phyloP scores from a whole-genome alignment of 225 moss, liverwort and hornwort species.

The Polytrichum commune region DNA sequence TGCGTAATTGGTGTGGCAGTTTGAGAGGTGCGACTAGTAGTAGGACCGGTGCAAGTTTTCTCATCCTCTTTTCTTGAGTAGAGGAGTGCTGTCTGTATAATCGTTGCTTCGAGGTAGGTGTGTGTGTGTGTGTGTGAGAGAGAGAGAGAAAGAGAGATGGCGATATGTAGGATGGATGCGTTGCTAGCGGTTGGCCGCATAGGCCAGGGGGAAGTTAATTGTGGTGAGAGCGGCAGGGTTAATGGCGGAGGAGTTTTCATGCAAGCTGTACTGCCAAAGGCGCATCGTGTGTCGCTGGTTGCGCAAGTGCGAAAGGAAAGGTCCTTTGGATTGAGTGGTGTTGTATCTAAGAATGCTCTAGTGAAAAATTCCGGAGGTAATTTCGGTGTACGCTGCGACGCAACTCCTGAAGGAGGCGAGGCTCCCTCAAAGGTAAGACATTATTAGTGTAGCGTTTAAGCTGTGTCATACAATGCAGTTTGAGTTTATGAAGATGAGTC shows the following conservation, averaged over 20 bases:
- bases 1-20: no score
- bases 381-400: not conserved
- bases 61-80: no score
- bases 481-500: no score
- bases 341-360: not conserved
- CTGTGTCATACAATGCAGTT: no score
- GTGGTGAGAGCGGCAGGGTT: no score
- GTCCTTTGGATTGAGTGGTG: not conserved
- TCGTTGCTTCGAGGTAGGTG: no score
- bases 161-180: not conserved
- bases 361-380: not conserved
- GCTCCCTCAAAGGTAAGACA: not conserved
- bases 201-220: no score
- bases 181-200: not conserved
- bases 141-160: not conserved
- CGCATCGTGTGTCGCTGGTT: not conserved
- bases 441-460: no score
- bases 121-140: no score
- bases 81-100: no score
- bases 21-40: no score
- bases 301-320: not conserved
- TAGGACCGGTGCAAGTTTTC: no score
- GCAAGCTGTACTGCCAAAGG: not conserved
- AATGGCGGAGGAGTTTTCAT: not conserved
- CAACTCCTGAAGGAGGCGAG: not conserved